These are phyloP conservation scores for Diplodia seriata DNA, from an alignment of 2,329 filamentous ascomycete genomes.

Conservation along the genomic window DNA sequence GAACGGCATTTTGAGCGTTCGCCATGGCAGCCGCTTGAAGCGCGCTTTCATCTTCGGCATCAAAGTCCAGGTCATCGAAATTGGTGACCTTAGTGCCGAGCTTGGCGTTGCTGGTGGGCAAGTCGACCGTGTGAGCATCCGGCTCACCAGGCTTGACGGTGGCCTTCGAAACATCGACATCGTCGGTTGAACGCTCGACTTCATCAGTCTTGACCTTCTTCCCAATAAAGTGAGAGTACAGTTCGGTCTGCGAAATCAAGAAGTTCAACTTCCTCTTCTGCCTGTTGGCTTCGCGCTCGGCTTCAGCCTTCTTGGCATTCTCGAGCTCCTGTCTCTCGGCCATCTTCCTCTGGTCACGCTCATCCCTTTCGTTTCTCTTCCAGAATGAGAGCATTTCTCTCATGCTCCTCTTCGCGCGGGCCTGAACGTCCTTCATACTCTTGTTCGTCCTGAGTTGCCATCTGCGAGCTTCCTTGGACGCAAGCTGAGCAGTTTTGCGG, in stretches of 20 bases:
- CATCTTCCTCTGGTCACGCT: slow-evolving; percentile 90
- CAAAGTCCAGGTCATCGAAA: slow-evolving; percentile 94
- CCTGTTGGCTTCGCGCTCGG: slow-evolving; percentile 93
- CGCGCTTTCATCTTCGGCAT: slow-evolving; percentile 86
- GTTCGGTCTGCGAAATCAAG: slow-evolving; percentile 96
- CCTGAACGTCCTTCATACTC: slow-evolving; percentile 96
- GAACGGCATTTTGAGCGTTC: slow-evolving; percentile 94
- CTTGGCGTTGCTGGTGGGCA: slow-evolving; percentile 57
- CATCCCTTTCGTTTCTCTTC: slow-evolving; percentile 98
- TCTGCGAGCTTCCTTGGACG: slow-evolving; percentile 94
- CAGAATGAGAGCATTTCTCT: slow-evolving; percentile 99
- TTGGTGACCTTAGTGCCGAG: slow-evolving; percentile 79
- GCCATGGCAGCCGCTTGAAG: slow-evolving; percentile 86
- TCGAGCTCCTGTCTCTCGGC: slow-evolving; percentile 96
- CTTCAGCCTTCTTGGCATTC: slow-evolving; percentile 94
- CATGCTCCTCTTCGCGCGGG: slow-evolving; percentile 96
- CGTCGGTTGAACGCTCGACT: slow-evolving; percentile 87
- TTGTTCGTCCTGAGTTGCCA: slow-evolving; percentile 99
- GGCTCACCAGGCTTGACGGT: slow-evolving; percentile 49
- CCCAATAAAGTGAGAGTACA: slow-evolving; percentile 99
- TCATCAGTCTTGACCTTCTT: slow-evolving; percentile 99
- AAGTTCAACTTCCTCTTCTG: slow-evolving; percentile 99
- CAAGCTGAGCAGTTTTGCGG: slow-evolving; percentile 95
- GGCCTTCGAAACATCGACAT: slow-evolving; percentile 64
- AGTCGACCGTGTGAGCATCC: slow-evolving; percentile 54